Conservation (phyloP, 2,329 filamentous ascomycete genomes). For the Trichoderma gracile region DNA sequence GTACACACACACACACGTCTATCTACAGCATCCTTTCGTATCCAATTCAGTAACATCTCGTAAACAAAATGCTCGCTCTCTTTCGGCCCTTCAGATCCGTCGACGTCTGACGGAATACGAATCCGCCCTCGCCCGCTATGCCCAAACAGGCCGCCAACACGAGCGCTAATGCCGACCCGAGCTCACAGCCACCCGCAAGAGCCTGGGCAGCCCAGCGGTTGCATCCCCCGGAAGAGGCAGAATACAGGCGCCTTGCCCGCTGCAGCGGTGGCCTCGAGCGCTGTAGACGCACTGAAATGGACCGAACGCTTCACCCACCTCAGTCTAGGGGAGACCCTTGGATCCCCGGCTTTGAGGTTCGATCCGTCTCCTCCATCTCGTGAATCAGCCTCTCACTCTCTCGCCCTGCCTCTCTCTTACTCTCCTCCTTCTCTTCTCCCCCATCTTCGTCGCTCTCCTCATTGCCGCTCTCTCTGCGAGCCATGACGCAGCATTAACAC, state of each 20-base stretch:
- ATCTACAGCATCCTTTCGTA: background rate
- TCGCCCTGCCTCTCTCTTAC: background rate
- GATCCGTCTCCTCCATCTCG: no score
- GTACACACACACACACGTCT: no score
- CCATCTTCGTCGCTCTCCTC: background rate
- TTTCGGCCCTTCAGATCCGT: background rate
- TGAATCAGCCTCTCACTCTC: background rate
- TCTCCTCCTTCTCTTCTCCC: background rate
- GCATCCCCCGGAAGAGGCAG: background rate
- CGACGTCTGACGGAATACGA: constrained; percentile 18
- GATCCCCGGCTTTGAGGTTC: no score
- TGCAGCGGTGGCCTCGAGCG: background rate
- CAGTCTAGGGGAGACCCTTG: background rate
- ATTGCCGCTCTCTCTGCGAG: constrained; percentile 5
- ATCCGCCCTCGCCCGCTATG: constrained; percentile 12
- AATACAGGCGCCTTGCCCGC: background rate
- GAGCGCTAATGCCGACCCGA: constrained; percentile 10
- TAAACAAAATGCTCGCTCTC: no score
- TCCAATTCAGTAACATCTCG: background rate
- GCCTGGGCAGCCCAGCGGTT: no score
- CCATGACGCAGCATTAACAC: constrained; percentile 22
- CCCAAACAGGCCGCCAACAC: constrained; percentile 11
- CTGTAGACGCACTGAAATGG: background rate
- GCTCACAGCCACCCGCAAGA: background rate
- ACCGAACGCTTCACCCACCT: background rate